Evolutionary conservation across 257 asterid species (phyloP), one percentile per base, ranked within the genome.

Genomic region (Handroanthus guayacan): DNA sequence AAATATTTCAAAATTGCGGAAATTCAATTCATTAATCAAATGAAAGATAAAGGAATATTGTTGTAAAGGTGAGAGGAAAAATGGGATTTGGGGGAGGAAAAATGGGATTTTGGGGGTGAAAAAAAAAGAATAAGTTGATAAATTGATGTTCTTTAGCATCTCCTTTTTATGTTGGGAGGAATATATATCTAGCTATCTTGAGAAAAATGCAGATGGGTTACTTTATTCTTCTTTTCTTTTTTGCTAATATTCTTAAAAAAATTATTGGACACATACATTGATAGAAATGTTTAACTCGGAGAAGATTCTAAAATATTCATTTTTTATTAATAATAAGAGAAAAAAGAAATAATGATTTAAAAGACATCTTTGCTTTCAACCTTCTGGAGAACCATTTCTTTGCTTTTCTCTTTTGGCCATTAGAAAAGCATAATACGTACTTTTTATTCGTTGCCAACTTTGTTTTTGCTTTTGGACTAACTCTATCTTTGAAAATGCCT

Each of bases 61-160:
- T 7, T 16, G 0, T 70, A 10, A 54, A 65, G 60, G 17, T 51
- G 74, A 47, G 37, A 11, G 14, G 13, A 75, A 55, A 66, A 65
- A 41, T 39, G 11, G 62, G 62, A 75, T 52, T 39, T 14, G 20
- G 25, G 1, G 3, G 9, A 10, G 2, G 51, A 45, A 45, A 45
- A 45, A 47, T 1, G 52, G 10, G 52, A 9, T 6, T 3, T 3
- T 5, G 41, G 3, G 18, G 31, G 17, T 39, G 8, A 41, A 41
- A 5, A 1, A 36, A 31, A 11, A 36, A 51, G 17, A 9, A 56
- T 44, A 68, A 47, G 55, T 17, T 45, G 71, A 48, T 74, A 71
- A 57, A 5, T 61, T 3, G 31, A 57, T 58, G 70, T 12, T 17
- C 75, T 55, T 56, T 16, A 56, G 80, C 80, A 73, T 73, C 79